Conservation (phyloP, 2,329 filamentous ascomycete species). For the Diplodia corticola region DNA sequence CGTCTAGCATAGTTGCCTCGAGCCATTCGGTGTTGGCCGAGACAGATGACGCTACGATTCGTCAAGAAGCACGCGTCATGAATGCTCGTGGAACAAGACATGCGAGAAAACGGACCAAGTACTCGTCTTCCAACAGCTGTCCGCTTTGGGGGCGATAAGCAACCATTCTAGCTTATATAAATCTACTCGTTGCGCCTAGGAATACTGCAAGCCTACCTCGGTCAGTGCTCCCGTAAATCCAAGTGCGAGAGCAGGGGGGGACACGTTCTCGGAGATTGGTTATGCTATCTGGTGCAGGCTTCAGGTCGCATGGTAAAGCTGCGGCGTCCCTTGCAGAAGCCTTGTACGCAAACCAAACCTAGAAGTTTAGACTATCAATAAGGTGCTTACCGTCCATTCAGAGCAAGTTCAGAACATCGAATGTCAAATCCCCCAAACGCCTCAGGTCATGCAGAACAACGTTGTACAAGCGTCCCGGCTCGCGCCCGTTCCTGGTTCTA, state of each 20-base stretch:
- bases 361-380: constrained; percentile 4
- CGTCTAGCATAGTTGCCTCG: neutral
- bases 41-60: neutral
- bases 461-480: constrained; percentile 15
- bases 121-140: neutral
- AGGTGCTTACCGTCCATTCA: neutral
- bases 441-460: constrained; percentile 22
- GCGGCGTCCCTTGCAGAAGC: neutral
- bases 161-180: neutral
- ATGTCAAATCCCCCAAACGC: constrained; percentile 13
- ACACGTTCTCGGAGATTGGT: neutral
- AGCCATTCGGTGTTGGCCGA: neutral
- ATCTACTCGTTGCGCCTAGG: neutral
- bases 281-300: neutral
- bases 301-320: neutral
- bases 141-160: neutral
- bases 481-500: neutral
- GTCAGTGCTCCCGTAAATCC: neutral
- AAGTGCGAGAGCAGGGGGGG: neutral
- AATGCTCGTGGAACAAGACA: neutral
- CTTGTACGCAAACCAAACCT: neutral
- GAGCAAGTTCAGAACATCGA: neutral
- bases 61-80: neutral
- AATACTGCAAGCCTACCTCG: neutral
- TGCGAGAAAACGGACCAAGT: neutral